phyloP scores from a whole-genome alignment of 2,329 filamentous ascomycete genomes.

The Pseudofabraea citricarpa region DNA sequence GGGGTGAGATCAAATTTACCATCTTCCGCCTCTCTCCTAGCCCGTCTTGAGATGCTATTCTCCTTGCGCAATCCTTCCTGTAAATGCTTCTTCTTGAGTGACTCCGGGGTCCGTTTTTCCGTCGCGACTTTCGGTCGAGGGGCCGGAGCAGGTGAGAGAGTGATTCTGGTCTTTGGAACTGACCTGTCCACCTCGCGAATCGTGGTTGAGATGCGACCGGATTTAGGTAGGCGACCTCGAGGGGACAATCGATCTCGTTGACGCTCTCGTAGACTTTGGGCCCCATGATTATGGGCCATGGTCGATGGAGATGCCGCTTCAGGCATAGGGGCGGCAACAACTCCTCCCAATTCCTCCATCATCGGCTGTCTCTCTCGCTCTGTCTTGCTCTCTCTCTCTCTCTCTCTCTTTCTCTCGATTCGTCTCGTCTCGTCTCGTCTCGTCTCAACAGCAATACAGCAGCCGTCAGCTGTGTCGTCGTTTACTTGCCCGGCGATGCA shows the following conservation, averaged over 20 bases:
- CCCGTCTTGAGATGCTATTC: conserved; percentile 21
- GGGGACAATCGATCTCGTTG: conserved; percentile 29
- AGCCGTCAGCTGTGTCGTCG: conserved; percentile 16
- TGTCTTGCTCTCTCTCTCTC: not conserved
- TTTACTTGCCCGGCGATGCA: conserved; percentile 19
- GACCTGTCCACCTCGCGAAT: conserved; percentile 15
- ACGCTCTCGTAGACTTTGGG: conserved; percentile 25
- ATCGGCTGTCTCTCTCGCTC: conserved; percentile 1
- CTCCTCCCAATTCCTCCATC: conserved; percentile 5
- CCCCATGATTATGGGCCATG: conserved; percentile 19
- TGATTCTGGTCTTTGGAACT: conserved; percentile 12
- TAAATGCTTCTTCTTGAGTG: conserved; percentile 18
- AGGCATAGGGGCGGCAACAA: conserved; percentile 15
- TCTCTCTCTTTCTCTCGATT: not conserved
- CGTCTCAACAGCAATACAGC: not conserved
- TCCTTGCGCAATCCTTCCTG: conserved; percentile 24
- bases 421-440: not conserved
- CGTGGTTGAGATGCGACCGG: conserved; percentile 14
- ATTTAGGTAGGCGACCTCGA: conserved; percentile 22
- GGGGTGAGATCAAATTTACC: conserved; percentile 52
- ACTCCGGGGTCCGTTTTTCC: conserved; percentile 16
- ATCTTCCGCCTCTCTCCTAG: conserved; percentile 34
- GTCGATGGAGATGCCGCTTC: conserved; percentile 10
- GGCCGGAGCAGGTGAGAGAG: conserved; percentile 19
- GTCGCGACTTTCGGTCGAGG: conserved; percentile 15